Evolutionary conservation across 2,329 filamentous ascomycete genomes (phyloP).

Genomic region (Coniochaeta sp.): DNA sequence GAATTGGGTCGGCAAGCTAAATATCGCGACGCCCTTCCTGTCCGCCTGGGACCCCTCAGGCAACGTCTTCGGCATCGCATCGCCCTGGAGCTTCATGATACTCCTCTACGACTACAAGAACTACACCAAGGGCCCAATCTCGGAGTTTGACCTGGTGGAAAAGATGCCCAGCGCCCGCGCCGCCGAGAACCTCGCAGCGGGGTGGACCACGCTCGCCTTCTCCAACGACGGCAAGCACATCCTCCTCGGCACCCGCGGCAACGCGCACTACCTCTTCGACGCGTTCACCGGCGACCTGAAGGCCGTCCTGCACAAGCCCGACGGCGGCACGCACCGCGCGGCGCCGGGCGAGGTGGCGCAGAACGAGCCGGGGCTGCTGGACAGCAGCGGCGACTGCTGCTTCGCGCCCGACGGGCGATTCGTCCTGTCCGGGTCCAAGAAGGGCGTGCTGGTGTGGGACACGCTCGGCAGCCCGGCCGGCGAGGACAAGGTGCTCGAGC

Average conservation of each 20-base stretch:
- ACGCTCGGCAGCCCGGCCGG: slow-evolving; percentile 45
- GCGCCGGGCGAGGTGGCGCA: slow-evolving; percentile 44
- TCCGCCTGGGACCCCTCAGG: slow-evolving; percentile 89
- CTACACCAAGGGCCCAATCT: slow-evolving; percentile 86
- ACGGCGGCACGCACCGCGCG: slow-evolving; percentile 43
- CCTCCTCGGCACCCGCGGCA: slow-evolving; percentile 74
- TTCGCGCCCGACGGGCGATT: slow-evolving; percentile 87
- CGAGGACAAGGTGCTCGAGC: slow-evolving; percentile 53
- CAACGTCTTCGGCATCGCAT: slow-evolving; percentile 83
- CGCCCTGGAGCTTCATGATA: slow-evolving; percentile 68
- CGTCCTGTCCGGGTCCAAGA: slow-evolving; percentile 70
- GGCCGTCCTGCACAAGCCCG: slow-evolving; percentile 59
- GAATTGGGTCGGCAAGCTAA: slow-evolving; percentile 71
- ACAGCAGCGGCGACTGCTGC: slow-evolving; percentile 71
- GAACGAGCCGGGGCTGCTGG: slow-evolving; percentile 26
- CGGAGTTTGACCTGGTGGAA: slow-evolving; percentile 67
- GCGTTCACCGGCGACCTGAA: slow-evolving; percentile 79
- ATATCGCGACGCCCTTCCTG: slow-evolving; percentile 74
- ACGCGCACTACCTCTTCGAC: slow-evolving; percentile 87
- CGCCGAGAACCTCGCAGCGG: slow-evolving; percentile 52
- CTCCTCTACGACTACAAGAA: slow-evolving; percentile 91
- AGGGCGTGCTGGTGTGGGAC: slow-evolving; percentile 84
- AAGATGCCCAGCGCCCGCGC: slow-evolving; percentile 43
- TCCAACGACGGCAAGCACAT: slow-evolving; percentile 91
- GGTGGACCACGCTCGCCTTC: slow-evolving; percentile 91